These are phyloP conservation scores for Pyricularia sp. DNA, from an alignment of 2,329 filamentous ascomycete species.

Conservation along the genomic window DNA sequence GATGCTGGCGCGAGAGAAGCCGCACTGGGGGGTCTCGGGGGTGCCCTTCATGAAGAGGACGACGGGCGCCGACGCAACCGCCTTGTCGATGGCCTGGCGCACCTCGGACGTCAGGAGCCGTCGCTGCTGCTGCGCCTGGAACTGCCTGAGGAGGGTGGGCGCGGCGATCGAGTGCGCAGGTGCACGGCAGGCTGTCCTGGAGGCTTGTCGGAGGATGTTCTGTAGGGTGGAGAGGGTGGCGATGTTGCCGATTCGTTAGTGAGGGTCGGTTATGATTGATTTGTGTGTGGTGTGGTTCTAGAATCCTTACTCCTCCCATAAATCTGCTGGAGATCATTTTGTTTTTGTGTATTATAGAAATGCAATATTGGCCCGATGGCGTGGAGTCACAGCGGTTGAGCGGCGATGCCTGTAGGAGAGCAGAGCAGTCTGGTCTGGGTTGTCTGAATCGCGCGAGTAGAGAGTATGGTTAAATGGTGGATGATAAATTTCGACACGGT, in stretches of 20 bases:
- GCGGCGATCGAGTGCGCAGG: not conserved
- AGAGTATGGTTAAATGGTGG: not conserved
- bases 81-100: conserved; percentile 78
- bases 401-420: not conserved
- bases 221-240: not conserved
- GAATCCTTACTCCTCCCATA: not conserved
- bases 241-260: not conserved
- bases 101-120: conserved; percentile 76
- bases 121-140: conserved; percentile 23
- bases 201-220: conserved; percentile 4
- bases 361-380: not conserved
- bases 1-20: conserved; percentile 90
- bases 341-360: not conserved
- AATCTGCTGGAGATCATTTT: conserved; percentile 1
- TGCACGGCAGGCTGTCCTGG: conserved; percentile 1
- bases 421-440: not conserved
- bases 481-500: not conserved
- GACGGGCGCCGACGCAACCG: conserved; percentile 77
- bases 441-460: not conserved
- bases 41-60: conserved; percentile 95
- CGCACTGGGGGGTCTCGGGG: conserved; percentile 69
- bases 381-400: not conserved
- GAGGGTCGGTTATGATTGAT: not conserved
- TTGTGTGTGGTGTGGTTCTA: not conserved
- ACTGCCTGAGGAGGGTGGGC: not conserved